Percentiles rank a stretch among this genome's conserved stretches.
Evolutionary conservation across 495 filamentous ascomycete genomes (phyloP).

Genomic region (Penicillium turbatum): DNA sequence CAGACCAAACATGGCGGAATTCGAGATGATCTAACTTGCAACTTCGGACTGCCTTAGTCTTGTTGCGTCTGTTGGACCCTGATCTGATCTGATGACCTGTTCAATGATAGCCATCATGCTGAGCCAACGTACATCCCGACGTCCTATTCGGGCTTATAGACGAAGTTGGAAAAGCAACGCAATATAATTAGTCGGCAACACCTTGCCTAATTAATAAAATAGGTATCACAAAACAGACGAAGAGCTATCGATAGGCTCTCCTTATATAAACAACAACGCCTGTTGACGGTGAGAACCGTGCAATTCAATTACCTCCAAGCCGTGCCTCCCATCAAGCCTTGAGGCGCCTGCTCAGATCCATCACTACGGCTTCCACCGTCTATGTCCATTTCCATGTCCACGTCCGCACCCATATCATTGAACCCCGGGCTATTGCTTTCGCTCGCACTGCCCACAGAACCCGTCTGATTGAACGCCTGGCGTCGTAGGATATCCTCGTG

Average conservation of each 20-base stretch:
- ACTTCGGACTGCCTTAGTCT: too few species aligned
- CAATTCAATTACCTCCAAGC: constrained; percentile 25
- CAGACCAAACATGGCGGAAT: too few species aligned
- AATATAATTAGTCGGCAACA: not conserved
- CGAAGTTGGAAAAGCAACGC: not conserved
- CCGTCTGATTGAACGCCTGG: constrained; percentile 17
- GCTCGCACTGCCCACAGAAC: constrained; percentile 15
- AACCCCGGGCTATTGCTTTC: constrained; percentile 24
- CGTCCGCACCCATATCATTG: constrained; percentile 17
- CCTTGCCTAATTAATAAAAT: not conserved
- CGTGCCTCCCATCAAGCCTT: constrained; percentile 11
- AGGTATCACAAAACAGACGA: constrained; percentile 1
- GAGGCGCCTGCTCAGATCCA: constrained; percentile 14
- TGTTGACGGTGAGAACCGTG: not conserved
- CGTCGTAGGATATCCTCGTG: constrained; percentile 18
- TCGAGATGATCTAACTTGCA: too few species aligned
- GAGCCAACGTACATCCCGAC: too few species aligned
- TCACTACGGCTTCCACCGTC: constrained; percentile 18
- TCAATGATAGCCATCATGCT: too few species aligned
- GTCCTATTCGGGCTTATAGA: too few species aligned
- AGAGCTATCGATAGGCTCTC: not conserved
- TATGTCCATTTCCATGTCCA: constrained; percentile 45
- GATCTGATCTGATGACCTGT: too few species aligned
- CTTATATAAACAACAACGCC: constrained; percentile 13
- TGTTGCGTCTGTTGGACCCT: too few species aligned